A percentile compares a stretch with the other conserved stretches of the same genome.
These are phyloP conservation scores for Mortierella sp. DNA, from an alignment of 371 early-diverging fungal genomes.

Conservation along the genomic window DNA sequence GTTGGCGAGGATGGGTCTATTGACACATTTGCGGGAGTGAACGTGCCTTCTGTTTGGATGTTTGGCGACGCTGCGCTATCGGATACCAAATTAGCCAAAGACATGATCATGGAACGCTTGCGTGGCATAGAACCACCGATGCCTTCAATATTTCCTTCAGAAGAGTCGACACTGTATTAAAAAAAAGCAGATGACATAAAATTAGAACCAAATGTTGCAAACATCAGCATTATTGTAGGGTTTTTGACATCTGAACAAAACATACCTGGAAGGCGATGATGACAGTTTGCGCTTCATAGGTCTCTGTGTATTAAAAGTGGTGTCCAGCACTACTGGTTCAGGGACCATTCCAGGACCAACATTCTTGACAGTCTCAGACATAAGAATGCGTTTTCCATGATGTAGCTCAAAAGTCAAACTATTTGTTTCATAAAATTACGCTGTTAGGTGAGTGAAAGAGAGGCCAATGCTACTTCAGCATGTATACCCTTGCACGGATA, in stretches of 20 bases:
- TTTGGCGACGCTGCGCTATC: background rate
- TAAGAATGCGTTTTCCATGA: slow-evolving; percentile 47
- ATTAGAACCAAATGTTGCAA: too few species aligned
- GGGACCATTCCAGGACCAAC: slow-evolving; percentile 43
- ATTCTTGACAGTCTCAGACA: slow-evolving; percentile 42
- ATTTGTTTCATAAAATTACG: background rate
- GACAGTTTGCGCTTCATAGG: slow-evolving; percentile 30
- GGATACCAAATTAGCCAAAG: slow-evolving; percentile 34
- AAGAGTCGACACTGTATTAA: slow-evolving; percentile 3
- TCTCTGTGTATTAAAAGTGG: background rate
- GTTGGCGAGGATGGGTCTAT: slow-evolving; percentile 43
- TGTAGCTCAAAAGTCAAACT: slow-evolving; percentile 47
- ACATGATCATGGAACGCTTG: slow-evolving; percentile 42
- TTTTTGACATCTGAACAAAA: background rate
- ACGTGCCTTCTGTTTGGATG: slow-evolving; percentile 1
- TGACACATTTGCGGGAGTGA: background rate
- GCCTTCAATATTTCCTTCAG: background rate
- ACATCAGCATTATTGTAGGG: too few species aligned
- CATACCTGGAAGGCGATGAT: slow-evolving; percentile 20
- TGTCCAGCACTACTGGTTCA: slow-evolving; percentile 25
- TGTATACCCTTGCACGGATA: background rate
- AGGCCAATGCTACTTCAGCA: background rate
- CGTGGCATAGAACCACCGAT: slow-evolving; percentile 18
- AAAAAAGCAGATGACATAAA: background rate
- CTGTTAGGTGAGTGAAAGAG: background rate